phyloP scores from a whole-genome alignment of 331 rosid genomes.

The Pyracantha coccinea region DNA sequence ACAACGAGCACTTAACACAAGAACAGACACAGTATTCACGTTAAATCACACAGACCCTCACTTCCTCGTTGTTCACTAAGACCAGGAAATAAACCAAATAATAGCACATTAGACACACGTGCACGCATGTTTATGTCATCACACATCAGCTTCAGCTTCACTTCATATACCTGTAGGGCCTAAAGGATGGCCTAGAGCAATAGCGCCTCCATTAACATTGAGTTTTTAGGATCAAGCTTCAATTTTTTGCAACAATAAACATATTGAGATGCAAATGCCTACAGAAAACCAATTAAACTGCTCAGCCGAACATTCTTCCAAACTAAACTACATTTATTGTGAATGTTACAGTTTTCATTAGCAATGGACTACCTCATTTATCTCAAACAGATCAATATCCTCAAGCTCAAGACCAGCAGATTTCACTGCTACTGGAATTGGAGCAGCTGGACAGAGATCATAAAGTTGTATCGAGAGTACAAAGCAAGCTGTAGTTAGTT shows the following conservation, averaged over 20 bases:
- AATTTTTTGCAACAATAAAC: constrained; percentile 75
- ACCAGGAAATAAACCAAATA: no score
- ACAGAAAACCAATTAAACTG: constrained; percentile 10
- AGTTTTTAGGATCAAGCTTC: constrained; percentile 64
- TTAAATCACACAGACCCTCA: no score
- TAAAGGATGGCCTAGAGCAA: constrained; percentile 93
- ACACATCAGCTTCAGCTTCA: not conserved
- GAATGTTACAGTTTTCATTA: not conserved
- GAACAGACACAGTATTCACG: not conserved
- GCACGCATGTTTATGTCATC: not conserved
- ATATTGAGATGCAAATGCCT: constrained; percentile 94
- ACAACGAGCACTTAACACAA: constrained; percentile 61
- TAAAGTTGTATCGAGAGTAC: constrained; percentile 4
- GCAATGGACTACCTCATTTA: constrained; percentile 59
- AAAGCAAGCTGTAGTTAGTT: not conserved
- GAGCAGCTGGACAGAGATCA: constrained; percentile 50
- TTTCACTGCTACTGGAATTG: constrained; percentile 83
- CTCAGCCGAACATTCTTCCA: not conserved
- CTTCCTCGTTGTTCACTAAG: no score
- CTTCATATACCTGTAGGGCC: constrained; percentile 62
- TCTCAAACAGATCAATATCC: constrained; percentile 65
- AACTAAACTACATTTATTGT: not conserved
- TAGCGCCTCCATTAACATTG: constrained; percentile 86
- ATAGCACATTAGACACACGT: no score
- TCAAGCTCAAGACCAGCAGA: constrained; percentile 77